Percentiles rank a stretch among this genome's conserved stretches.
Evolutionary conservation across 169 alveolate species (phyloP).

Genomic region (Perkinsus chesapeaki): DNA sequence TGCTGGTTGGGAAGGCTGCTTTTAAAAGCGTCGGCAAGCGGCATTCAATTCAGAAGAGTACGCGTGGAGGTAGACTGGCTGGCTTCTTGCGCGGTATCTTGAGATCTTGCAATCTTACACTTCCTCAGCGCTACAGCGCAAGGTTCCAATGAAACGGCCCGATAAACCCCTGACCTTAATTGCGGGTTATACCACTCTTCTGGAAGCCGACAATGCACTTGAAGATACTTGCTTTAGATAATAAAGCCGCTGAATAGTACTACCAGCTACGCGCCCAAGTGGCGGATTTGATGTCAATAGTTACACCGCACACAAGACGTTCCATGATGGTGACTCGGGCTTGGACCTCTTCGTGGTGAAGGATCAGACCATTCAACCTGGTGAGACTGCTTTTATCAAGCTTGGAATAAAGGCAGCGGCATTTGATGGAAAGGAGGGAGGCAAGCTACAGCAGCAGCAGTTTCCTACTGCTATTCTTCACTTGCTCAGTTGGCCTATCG

Average conservation of each 20-base stretch:
- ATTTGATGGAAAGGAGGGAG: conserved; percentile 16
- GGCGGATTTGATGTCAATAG: background rate
- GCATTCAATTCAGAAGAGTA: background rate
- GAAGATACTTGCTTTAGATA: background rate
- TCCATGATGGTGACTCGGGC: conserved; percentile 80
- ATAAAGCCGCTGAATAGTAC: background rate
- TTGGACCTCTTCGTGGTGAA: conserved; percentile 70
- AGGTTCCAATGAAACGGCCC: background rate
- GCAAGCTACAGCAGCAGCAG: conserved; percentile 24
- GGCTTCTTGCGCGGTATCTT: background rate
- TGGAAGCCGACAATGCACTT: too few relatives aligned
- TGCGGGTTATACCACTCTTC: too few relatives aligned
- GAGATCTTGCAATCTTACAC: background rate
- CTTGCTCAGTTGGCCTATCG: conserved; percentile 19
- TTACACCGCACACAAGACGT: conserved; percentile 46
- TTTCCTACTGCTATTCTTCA: background rate
- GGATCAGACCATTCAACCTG: conserved; percentile 64
- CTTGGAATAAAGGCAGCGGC: conserved; percentile 80
- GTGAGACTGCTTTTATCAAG: conserved; percentile 60
- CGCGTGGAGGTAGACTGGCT: background rate
- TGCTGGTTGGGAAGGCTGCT: background rate
- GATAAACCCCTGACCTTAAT: background rate
- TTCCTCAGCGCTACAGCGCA: background rate
- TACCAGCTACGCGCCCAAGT: background rate
- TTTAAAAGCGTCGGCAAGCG: background rate